Evolutionary conservation across 768 basidiomycete genomes (phyloP), one percentile per base, ranked within the genome.

Genomic region (Boletus subcaerulescens): DNA sequence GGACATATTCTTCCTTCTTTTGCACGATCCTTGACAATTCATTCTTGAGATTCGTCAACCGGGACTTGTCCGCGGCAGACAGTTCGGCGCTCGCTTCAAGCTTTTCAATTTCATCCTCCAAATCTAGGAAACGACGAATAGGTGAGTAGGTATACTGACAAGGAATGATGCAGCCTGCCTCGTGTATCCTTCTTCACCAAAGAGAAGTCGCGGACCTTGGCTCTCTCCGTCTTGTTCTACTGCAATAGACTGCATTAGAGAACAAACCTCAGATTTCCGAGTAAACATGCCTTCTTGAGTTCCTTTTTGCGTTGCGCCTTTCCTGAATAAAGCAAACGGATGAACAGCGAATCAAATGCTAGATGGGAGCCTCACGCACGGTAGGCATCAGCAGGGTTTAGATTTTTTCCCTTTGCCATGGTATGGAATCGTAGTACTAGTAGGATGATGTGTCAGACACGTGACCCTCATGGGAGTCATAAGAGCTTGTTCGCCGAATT

Each of bases 241-340:
- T 84, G 72, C 72, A 78, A 48, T 61, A 52, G 48, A 50, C 50
- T 33, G 48, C 40, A 53, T 61, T 41, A 60, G 50, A 51, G n/a
- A 46, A 24, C 24, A 20, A 51, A 17, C 48, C 41, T 41, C 45
- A 68, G 57, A 66, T 50, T 46, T 42, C 36, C 46, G 50, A 43
- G 42, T 55, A 57, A 45, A 52, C 58, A 44, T 60, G 60, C 93
- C 87, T 93, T 96, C 76, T 96, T 96, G 42, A 98, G 76, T 69
- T 99, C 96, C 69, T 94, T 98, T 72, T 93, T 94, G 55, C 92
- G 81, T 67, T 87, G 87, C 4, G 91, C 86, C 74, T 98, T 98
- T 52, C 94, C 94, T 97, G 62, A 24, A 33, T 39, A 35, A 35
- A 35, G 14, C 14, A 39, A 17, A 18, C 17, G 13, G 3, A 35